Base-by-base conservation (phyloP, 2,329 filamentous ascomycete genomes). In the Colletotrichum gloeosporioides region DNA sequence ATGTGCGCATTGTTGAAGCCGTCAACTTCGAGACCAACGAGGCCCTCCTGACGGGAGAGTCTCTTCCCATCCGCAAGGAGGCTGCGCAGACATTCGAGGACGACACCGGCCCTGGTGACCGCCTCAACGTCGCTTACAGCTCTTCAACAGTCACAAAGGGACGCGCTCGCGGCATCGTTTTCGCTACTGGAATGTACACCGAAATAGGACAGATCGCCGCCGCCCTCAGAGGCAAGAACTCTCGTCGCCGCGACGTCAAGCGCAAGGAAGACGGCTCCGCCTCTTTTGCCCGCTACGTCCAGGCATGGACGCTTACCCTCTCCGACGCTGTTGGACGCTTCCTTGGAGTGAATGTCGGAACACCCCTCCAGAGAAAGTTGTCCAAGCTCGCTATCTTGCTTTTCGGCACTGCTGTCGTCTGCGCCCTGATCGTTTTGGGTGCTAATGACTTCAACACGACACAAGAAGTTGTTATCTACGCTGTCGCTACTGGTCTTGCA, bases 1-100 rank as follows among this genome's bases (percentile, higher is more conserved):
- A 93, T 79, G 82, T 93, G 8, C 87, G 90, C 67, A 80, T 90
- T 3, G 79, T 92, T 49, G 89, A 92, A 77, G 89, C 87, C 29
- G 89, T 93, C 85, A 94, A 94, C 82, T 89, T 93, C 57, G 92
- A 93, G 79, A 93, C 92, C 77, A 93, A 95, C 77, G 92, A 93
- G 81, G 91, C 91, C 2, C 86, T 92, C 25, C 87, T 93, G 15
- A 93, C 92, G 3, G 92, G 92, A 65, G 92, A 93, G 82, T 92
- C 92, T 10, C 85, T 92, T 0, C 91, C 92, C 22, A 89, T 92
- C 3, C 87, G 86, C 81, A 90, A 93, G 84, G 85, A 89, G 79
- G 81, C 87, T 8, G 82, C 85, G 27, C 81, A 82, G 27, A 87
- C 87, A 31, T 88, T 88, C 39, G 77, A 82, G 36, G 81, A 81